Evolutionary conservation across 768 basidiomycete genomes (phyloP), one percentile per base, ranked within the genome.

Genomic region (Tylopilus subfusipes): DNA sequence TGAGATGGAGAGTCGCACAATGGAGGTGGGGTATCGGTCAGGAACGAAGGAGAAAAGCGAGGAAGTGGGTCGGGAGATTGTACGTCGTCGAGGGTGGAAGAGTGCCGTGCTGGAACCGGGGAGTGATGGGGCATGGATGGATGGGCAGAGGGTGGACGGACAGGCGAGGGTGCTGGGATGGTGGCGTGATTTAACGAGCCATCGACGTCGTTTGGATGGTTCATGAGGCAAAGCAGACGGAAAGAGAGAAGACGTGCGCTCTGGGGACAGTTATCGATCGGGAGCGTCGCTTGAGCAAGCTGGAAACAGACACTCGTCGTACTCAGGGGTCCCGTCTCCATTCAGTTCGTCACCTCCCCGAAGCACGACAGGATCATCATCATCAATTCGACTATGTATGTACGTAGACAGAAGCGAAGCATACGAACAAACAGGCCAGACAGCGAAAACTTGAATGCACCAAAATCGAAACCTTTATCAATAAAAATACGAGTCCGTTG

Each of bases 151-250:
- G 61, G 57, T 27, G 55, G 27, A 27, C 8, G 25, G 54, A 27
- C 40, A 21, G 40, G 52, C 22, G 42, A 38, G 31, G 55, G 38
- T 19, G 56, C 22, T 24, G 52, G 31, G 36, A 40, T 18, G 31
- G 55, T n/a, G n/a, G n/a, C n/a, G n/a, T n/a, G n/a, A n/a, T n/a
- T n/a, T n/a, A n/a, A n/a, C n/a, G 27, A 75, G 75, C 78, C 79
- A 81, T 84, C 80, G 78, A 78, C 76, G 68, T 61, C 66, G 61
- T 57, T 56, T 52, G 61, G 63, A 55, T 68, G 69, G 71, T 72
- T 71, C 76, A 78, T 78, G 71, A 58, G 39, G 60, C 42, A 50
- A 64, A 62, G 52, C 10, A 48, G n/a, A 60, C 64, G 31, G 50
- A 65, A 61, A 11, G 42, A 64, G 62, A 30, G 2, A 30, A 11